Evolutionary conservation across 345 rosid species (phyloP).

Genomic region (Rubroshorea leprosula): DNA sequence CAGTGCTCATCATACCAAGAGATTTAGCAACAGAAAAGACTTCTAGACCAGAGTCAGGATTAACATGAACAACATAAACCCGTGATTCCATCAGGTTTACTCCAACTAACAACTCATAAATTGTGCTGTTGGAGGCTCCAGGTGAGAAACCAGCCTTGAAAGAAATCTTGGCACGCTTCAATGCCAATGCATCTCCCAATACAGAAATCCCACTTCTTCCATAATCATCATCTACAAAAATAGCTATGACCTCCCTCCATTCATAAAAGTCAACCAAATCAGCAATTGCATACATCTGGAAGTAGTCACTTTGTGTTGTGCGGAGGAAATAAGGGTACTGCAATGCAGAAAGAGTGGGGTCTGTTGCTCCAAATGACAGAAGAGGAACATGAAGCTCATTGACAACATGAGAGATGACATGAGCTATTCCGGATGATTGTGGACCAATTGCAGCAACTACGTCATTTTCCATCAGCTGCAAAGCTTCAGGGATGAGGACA

Average conservation of each 20-base stretch:
- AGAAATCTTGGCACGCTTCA: conserved; percentile 65
- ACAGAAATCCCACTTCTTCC: conserved; percentile 77
- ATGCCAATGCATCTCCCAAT: conserved; percentile 70
- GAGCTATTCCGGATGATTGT: conserved; percentile 90
- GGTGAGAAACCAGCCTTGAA: conserved; percentile 70
- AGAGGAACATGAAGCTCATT: conserved; percentile 65
- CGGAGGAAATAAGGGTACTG: conserved; percentile 69
- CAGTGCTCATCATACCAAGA: conserved; percentile 59
- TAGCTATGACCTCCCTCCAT: conserved; percentile 82
- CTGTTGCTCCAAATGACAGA: conserved; percentile 68
- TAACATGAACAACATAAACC: conserved; percentile 81
- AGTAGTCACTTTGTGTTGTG: conserved; percentile 52
- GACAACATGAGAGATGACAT: conserved; percentile 66
- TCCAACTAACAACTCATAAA: conserved; percentile 47
- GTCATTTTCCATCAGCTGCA: conserved; percentile 74
- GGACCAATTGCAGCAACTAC: conserved; percentile 82
- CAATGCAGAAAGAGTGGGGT: conserved; percentile 51
- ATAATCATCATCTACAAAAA: conserved; percentile 86
- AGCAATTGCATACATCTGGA: conserved; percentile 84
- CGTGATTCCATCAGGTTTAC: conserved; percentile 78
- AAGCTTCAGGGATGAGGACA: conserved; percentile 46
- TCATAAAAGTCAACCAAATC: conserved; percentile 51
- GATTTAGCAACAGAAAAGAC: conserved; percentile 61
- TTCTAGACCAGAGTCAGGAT: conserved; percentile 75
- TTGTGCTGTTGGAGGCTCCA: conserved; percentile 35